A percentile compares a stretch with the other conserved stretches of the same genome.
These are phyloP conservation scores for Penicillium sclerotiorum DNA, from an alignment of 2,329 filamentous ascomycete genomes.

Conservation along the genomic window DNA sequence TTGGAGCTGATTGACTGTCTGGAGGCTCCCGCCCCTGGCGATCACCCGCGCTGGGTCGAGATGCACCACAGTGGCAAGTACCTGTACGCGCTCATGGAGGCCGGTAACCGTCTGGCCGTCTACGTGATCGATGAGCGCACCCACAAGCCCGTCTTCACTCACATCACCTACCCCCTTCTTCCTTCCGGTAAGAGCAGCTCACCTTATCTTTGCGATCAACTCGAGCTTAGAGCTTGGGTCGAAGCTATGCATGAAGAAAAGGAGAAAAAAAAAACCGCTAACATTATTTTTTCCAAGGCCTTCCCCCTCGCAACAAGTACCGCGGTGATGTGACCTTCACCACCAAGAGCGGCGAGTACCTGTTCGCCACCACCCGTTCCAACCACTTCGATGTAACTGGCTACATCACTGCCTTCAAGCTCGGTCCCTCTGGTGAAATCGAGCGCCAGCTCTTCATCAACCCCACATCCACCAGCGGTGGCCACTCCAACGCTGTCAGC, in stretches of 20 bases:
- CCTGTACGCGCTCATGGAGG: conserved; percentile 86
- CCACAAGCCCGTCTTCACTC: conserved; percentile 76
- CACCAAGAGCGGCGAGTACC: conserved; percentile 68
- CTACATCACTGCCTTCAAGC: conserved; percentile 78
- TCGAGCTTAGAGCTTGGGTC: too few relatives aligned
- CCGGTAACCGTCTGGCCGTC: conserved; percentile 79
- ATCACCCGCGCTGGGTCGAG: conserved; percentile 87
- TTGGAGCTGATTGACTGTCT: conserved; percentile 72
- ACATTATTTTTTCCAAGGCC: conserved; percentile 22
- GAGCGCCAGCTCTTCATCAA: conserved; percentile 78
- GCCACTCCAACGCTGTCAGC: conserved; percentile 84
- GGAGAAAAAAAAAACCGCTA: not conserved
- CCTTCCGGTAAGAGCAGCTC: conserved; percentile 64
- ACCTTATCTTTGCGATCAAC: not conserved
- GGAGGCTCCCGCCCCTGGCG: conserved; percentile 68
- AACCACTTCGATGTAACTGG: conserved; percentile 76
- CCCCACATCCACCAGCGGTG: conserved; percentile 83
- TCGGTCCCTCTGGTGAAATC: conserved; percentile 69
- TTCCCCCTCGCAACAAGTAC: conserved; percentile 62
- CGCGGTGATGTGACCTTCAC: conserved; percentile 82
- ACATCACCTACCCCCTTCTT: conserved; percentile 75
- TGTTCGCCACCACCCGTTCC: conserved; percentile 82
- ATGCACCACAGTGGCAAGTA: conserved; percentile 77
- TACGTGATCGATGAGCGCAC: conserved; percentile 77
- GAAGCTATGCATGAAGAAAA: too few relatives aligned